Percentiles rank a stretch among this genome's conserved stretches.
Conservation (phyloP, 129 eudicot genomes). For the Flaveria robusta region DNA sequence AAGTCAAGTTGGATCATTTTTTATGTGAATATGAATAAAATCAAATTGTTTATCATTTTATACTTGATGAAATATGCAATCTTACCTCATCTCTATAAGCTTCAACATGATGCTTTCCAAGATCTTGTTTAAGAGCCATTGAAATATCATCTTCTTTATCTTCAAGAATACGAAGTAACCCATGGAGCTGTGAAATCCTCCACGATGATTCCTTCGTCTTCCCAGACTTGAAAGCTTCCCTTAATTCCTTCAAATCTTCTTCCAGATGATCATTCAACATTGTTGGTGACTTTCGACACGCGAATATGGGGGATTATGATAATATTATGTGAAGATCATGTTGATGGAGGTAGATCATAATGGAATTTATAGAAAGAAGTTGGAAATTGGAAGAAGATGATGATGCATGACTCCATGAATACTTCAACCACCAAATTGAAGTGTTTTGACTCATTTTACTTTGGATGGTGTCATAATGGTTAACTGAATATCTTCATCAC, state of each 20-base stretch:
- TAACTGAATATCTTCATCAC: not conserved
- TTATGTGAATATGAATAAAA: not conserved
- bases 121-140: conserved; percentile 64
- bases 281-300: not conserved
- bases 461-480: not conserved
- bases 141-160: conserved; percentile 61
- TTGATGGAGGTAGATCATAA: not conserved
- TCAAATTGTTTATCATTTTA: not conserved
- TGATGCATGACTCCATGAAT: conserved; percentile 5
- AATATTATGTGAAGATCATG: not conserved
- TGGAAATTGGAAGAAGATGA: conserved; percentile 8
- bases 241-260: conserved; percentile 52
- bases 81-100: conserved; percentile 89
- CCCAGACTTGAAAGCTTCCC: conserved; percentile 60
- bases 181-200: conserved; percentile 71
- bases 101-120: conserved; percentile 77
- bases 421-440: conserved; percentile 37
- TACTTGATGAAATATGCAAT: not conserved
- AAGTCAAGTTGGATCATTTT: too few relatives aligned
- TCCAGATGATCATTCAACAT: conserved; percentile 27
- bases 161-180: conserved; percentile 50
- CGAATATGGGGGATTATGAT: not conserved
- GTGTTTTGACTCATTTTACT: conserved; percentile 18
- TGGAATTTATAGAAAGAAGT: conserved; percentile 32
- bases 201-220: conserved; percentile 69